Base-by-base conservation (phyloP, 2,329 filamentous ascomycete genomes). In the Aspergillus hortae region DNA sequence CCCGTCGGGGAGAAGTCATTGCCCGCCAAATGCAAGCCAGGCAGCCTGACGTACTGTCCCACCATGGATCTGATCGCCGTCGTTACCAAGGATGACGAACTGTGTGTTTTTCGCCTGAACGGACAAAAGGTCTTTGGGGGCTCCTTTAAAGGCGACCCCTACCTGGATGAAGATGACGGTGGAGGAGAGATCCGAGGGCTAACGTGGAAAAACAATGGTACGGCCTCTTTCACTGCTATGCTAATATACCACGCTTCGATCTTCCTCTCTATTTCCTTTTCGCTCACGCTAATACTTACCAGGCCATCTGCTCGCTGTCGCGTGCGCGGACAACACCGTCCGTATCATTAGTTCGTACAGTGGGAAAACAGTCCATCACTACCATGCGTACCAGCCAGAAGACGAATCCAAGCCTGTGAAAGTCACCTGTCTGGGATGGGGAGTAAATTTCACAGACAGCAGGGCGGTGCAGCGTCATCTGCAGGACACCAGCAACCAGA, bases 31-130 rank as follows among this genome's bases (percentile, higher is more conserved):
- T 73, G 71, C 61, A 75, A 76, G 59, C 55, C 67, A 46, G 64
- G 61, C 53, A 63, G 87, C 46, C 77, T 92, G 32, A 80, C 85
- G 23, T 90, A 88, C 70, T 95, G 90, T 70, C 90, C 92, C 14
- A 87, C 86, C 7, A 89, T 95, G 76, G 90, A 96, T 71, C 79
- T 97, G 43, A 79, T 91, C 11, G 88, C 88, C 11, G 76, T 90
- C 11, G 86, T 87, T 12, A 82, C 80, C n/a, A 78, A 80, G 14
- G 82, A 85, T 54, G 84, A 84, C 45, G 84, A 85, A 46, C 76
- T 96, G 15, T 80, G 87, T 59, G 84, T 96, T 41, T 92, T 88
- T 71, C 82, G 92, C 45, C 81, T 92, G 14, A 89, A 88, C 55
- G 87, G 87, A 1, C 90, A 96, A 61, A 70, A 77, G 46, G 84